Conservation (phyloP, 2,329 filamentous ascomycete genomes). For the Claviceps sp. region DNA sequence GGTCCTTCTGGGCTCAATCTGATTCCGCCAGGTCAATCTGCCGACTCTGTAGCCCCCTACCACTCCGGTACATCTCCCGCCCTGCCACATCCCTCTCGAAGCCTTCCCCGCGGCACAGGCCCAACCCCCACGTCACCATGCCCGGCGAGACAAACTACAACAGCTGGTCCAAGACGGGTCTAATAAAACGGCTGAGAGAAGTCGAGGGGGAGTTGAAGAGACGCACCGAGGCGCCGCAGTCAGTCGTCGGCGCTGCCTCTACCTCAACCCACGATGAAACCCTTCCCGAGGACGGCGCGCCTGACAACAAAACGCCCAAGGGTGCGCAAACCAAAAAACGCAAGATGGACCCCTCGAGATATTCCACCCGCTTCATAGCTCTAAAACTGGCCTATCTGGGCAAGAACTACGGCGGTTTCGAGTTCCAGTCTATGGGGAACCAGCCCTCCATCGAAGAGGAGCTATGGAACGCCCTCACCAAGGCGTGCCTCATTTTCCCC, state of each 20-base stretch:
- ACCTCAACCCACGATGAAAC: not conserved
- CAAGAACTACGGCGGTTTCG: constrained; percentile 82
- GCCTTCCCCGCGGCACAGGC: not conserved
- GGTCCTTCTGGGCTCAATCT: constrained; percentile 14
- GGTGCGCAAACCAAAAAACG: constrained; percentile 29
- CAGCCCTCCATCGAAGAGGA: constrained; percentile 83
- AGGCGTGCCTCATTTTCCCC: constrained; percentile 69
- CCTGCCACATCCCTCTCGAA: constrained; percentile 6
- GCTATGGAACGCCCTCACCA: constrained; percentile 80
- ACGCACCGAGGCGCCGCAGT: constrained; percentile 15
- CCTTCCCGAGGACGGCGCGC: too few species aligned
- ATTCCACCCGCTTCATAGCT: constrained; percentile 73
- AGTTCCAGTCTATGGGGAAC: constrained; percentile 62
- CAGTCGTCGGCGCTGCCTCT: constrained; percentile 17
- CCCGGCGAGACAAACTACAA: constrained; percentile 36
- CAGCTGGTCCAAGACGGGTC: constrained; percentile 53
- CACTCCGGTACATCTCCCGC: constrained; percentile 1
- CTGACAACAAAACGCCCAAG: constrained; percentile 10
- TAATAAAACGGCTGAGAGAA: constrained; percentile 53
- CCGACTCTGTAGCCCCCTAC: constrained; percentile 4
- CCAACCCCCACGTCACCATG: constrained; percentile 13
- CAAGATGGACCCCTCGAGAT: constrained; percentile 64
- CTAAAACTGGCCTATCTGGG: constrained; percentile 91
- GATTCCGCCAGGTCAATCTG: constrained; percentile 11
- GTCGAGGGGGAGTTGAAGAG: constrained; percentile 52